Evolutionary conservation across 495 filamentous ascomycete genomes (phyloP), one percentile per base, ranked within the genome.

Genomic region (Xanthoparmelia taractica): DNA sequence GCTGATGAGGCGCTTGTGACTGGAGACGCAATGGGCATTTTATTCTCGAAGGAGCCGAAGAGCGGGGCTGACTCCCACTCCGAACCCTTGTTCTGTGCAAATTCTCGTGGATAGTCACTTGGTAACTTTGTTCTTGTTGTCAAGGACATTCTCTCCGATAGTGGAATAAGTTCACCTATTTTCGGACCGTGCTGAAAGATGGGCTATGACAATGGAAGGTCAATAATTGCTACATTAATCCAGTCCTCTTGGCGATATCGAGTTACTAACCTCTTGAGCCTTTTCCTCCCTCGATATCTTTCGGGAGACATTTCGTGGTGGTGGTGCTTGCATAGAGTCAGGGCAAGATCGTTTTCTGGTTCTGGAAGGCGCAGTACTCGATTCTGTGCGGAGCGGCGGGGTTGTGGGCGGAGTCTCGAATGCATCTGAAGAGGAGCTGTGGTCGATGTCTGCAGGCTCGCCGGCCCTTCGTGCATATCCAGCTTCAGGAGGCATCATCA

Each of bases 371-470:
- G 29, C 31, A 25, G 23, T 0, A 54, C 33, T 63, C 61, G 34
- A 20, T 2, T 8, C 27, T 57, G 33, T 52, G 15, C 4, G 27
- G 4, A 8, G 27, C 7, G 62, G 65, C 25, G 66, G 66, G 25
- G 66, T 62, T 15, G 58, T 59, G 1, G 66, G 66, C 8, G 63
- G 63, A 7, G 63, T 68, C 36, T 63, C 31, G 43, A 62, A 65
- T 10, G 18, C 66, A 3, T 56, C 34, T 2, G 41, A 50, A 47
- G 61, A 57, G 4, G 61, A 59, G 7, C 15, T 41, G 7, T 20
- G 60, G 27, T 7, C 38, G 38, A n/a, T 10, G 23, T 6, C 10
- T 8, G 17, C 18, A 25, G 34, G 15, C n/a, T 38, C 40, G 4
- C 17, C 18, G 29, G 37, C 29, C n/a, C 20, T 1, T 13, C 6